A percentile compares a stretch with the other conserved stretches of the same genome.
Evolutionary conservation across 2,329 filamentous ascomycete species (phyloP).

Genomic region (Clonostachys rosea): DNA sequence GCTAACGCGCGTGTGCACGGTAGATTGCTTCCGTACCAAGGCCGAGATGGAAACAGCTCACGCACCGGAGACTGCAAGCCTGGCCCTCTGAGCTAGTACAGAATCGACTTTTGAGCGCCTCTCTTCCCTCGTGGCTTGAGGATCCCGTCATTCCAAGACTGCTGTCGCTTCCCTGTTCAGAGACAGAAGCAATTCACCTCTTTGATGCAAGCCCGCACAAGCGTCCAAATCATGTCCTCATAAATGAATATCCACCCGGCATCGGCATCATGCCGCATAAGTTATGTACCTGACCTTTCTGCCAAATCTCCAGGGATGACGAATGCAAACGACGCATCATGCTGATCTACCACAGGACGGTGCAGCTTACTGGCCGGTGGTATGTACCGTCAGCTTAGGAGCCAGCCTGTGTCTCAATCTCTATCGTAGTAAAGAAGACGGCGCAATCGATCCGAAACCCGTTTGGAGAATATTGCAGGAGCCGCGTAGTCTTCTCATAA

Average conservation of each 20-base stretch:
- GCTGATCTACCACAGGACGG: slow-evolving; percentile 58
- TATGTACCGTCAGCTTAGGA: slow-evolving; percentile 86
- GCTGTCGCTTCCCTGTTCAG: slow-evolving; percentile 38
- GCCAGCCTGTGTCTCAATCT: slow-evolving; percentile 75
- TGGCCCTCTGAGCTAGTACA: slow-evolving; percentile 81
- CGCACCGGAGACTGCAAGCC: slow-evolving; percentile 85
- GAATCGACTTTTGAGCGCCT: slow-evolving; percentile 69
- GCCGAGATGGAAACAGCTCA: slow-evolving; percentile 80
- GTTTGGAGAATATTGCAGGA: slow-evolving; percentile 71
- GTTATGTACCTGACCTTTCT: slow-evolving; percentile 25
- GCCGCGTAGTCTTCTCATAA: slow-evolving; percentile 74
- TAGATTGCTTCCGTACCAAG: slow-evolving; percentile 61
- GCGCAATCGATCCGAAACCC: slow-evolving; percentile 46
- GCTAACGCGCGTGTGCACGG: slow-evolving; percentile 1
- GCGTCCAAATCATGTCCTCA: slow-evolving; percentile 82
- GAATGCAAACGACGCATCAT: slow-evolving; percentile 4
- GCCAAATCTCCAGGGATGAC: not conserved
- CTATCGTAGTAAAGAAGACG: slow-evolving; percentile 57
- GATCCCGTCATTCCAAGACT: slow-evolving; percentile 63
- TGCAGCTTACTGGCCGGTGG: slow-evolving; percentile 77
- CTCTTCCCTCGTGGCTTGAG: slow-evolving; percentile 72
- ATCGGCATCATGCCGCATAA: slow-evolving; percentile 98
- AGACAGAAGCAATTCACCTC: slow-evolving; percentile 26
- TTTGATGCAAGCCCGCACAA: slow-evolving; percentile 66
- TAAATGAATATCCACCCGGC: slow-evolving; percentile 86